Conservation (phyloP, 2,329 filamentous ascomycete species). For the Arthrobotrys megalospora region DNA sequence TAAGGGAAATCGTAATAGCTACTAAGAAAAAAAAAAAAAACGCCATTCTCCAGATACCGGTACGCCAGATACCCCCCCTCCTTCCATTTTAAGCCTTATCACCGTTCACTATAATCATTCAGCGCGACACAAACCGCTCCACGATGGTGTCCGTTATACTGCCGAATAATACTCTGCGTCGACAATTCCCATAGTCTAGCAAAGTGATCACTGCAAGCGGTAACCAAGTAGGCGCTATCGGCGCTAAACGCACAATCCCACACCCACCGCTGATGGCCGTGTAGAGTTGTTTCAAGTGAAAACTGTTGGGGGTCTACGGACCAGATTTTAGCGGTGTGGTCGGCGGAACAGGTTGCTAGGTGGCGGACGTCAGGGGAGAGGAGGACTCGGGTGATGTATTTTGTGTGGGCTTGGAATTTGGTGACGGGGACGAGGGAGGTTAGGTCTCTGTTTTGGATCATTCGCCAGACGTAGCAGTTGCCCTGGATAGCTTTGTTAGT, state of each 20-base stretch:
- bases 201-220: slow-evolving; percentile 93
- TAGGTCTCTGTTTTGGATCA: slow-evolving; percentile 84
- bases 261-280: slow-evolving; percentile 94
- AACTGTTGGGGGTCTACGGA: slow-evolving; percentile 74
- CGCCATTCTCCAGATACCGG: slow-evolving; percentile 35
- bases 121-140: slow-evolving; percentile 92
- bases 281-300: slow-evolving; percentile 86
- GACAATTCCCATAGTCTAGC: slow-evolving; percentile 90
- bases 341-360: slow-evolving; percentile 91
- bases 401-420: slow-evolving; percentile 89
- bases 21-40: too few species aligned
- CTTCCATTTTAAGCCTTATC: too few species aligned
- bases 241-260: slow-evolving; percentile 98
- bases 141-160: slow-evolving; percentile 94
- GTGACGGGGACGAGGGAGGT: slow-evolving; percentile 89
- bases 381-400: slow-evolving; percentile 92
- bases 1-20: background rate
- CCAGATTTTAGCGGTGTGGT: slow-evolving; percentile 97
- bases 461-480: slow-evolving; percentile 96
- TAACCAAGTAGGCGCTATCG: slow-evolving; percentile 92
- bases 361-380: slow-evolving; percentile 95
- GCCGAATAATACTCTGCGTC: slow-evolving; percentile 89
- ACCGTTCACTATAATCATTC: slow-evolving; percentile 78
- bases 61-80: slow-evolving; percentile 28
- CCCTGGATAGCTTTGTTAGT: slow-evolving; percentile 73